A percentile compares a stretch with the other conserved stretches of the same genome.
Evolutionary conservation across 352 stramenopile genomes (phyloP).

Genomic region (Phytophthora macrochlamydospora): DNA sequence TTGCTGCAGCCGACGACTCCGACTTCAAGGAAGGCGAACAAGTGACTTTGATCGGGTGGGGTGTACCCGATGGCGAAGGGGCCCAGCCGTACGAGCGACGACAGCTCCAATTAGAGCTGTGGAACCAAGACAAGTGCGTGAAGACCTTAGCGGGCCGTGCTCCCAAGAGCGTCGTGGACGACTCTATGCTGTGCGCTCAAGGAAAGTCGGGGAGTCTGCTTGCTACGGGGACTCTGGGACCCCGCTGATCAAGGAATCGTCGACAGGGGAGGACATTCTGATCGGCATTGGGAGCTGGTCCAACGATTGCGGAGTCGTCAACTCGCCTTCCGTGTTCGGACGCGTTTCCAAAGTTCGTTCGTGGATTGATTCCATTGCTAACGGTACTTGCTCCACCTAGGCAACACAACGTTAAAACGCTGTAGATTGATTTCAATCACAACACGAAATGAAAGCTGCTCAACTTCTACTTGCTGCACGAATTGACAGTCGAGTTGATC

Average conservation of each 20-base stretch:
- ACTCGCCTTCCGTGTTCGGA: constrained; percentile 37
- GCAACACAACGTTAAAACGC: too few relatives aligned
- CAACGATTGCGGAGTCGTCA: constrained; percentile 24
- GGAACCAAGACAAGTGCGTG: constrained; percentile 27
- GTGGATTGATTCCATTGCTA: constrained; percentile 7
- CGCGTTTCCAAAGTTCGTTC: constrained; percentile 21
- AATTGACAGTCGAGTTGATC: too few relatives aligned
- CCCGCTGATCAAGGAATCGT: constrained; percentile 11
- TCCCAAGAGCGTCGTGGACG: constrained; percentile 8
- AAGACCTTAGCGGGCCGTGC: constrained; percentile 7
- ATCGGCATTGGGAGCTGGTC: constrained; percentile 59
- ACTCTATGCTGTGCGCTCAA: constrained; percentile 33
- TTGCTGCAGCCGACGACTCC: constrained; percentile 22
- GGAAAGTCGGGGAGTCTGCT: constrained; percentile 26
- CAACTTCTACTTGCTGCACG: too few relatives aligned
- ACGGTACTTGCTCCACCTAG: neutral
- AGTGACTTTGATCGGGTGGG: constrained; percentile 27
- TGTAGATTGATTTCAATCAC: too few relatives aligned
- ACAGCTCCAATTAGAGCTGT: constrained; percentile 28
- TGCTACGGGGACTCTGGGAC: constrained; percentile 41
- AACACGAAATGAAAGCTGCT: too few relatives aligned
- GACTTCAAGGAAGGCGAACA: constrained; percentile 17
- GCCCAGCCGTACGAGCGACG: constrained; percentile 23
- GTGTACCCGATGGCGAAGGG: constrained; percentile 14
- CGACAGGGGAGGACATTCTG: constrained; percentile 19